Base-by-base conservation (phyloP, 2,329 filamentous ascomycete species). In the Nectriaceae sp. region DNA sequence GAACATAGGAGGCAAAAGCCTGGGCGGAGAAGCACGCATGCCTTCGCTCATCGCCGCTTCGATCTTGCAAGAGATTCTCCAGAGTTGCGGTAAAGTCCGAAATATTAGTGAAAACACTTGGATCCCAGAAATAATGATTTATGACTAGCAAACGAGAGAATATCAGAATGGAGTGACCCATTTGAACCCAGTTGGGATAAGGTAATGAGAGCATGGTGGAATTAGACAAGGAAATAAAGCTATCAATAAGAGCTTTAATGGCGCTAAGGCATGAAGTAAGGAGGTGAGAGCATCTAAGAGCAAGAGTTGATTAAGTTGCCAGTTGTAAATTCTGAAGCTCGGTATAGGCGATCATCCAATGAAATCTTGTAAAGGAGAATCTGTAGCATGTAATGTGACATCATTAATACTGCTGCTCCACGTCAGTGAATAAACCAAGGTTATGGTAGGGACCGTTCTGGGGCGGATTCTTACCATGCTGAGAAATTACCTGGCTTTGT, bases 351-450 rank as follows among this genome's bases (percentile, higher is more conserved):
- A 35, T 55, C 21, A 11, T 55, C 39, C 18, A 55, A 36, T 4
- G 38, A 31, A 4, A 55, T 39, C 2, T 55, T 55, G 13, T 48
- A 52, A 5, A 54, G 11, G 3, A 21, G 40, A 1, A 45, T 19
- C 37, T 54, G 26, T 3, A 52, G 31, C 20, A 46, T 21, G 33
- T 52, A 29, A 8, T 45, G 46, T 3, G 44, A 44, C 29, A 49
- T 49, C 1, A 26, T 15, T 11, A 55, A 18, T 2, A 50, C 21
- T 11, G 20, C 42, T 52, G 3, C 8, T 4, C 0, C 10, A 2
- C 2, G 26, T 46, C 4, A 49, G 48, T n/a, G n/a, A n/a, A 24
- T 33, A 11, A 18, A 16, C 13, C 10, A 15, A 33, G 40, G 33
- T 18, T 42, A 19, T 42, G 40, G 19, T 20, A 29, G 31, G 22